A percentile compares a stretch with the other conserved stretches of the same genome.
phyloP scores from a whole-genome alignment of 169 alveolate species.

The Miamiensis avidus region DNA sequence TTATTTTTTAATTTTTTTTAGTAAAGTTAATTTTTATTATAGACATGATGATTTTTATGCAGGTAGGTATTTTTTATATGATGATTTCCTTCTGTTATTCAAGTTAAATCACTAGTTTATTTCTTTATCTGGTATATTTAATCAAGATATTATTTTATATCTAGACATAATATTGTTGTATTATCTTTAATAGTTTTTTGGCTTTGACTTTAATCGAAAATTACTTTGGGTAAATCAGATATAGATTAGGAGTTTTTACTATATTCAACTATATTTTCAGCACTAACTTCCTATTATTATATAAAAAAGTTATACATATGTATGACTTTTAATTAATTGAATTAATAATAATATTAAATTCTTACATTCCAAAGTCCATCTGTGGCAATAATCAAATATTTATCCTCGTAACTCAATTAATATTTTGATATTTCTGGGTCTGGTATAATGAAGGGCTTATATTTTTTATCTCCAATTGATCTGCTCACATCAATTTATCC shows the following conservation, averaged over 20 bases:
- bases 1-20: too few relatives aligned
- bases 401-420: neutral
- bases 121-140: neutral
- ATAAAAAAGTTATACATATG: neutral
- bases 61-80: too few relatives aligned
- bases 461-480: conserved; percentile 57
- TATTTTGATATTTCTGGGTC: conserved; percentile 48
- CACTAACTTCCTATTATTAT: neutral
- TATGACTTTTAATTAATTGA: too few relatives aligned
- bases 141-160: too few relatives aligned
- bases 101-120: too few relatives aligned
- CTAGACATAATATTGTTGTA: neutral
- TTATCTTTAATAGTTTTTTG: neutral
- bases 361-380: neutral
- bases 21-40: too few relatives aligned
- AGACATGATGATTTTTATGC: too few relatives aligned
- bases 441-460: conserved; percentile 38
- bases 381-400: neutral
- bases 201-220: neutral
- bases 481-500: conserved; percentile 56
- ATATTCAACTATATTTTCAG: neutral
- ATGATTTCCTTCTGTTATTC: too few relatives aligned
- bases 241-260: neutral
- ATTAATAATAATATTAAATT: too few relatives aligned
- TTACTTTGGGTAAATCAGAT: neutral